These are phyloP conservation scores for Cystofilobasidium ferigula DNA, from an alignment of 768 basidiomycete species.

Conservation along the genomic window DNA sequence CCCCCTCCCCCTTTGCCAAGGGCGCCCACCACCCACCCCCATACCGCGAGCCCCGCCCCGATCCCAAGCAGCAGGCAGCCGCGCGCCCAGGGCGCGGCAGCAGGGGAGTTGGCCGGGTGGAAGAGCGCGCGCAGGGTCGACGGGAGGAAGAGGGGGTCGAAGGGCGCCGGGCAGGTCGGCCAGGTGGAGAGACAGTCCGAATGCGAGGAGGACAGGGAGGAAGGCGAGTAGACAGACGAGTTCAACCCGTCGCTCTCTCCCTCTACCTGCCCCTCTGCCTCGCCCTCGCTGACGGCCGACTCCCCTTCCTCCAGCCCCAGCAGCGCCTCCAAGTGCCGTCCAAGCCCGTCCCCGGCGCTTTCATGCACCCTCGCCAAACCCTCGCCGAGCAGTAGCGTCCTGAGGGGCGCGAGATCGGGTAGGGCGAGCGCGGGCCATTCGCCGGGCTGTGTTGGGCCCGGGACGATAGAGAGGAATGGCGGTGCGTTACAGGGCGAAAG, in stretches of 20 bases:
- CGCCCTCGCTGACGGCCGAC: neutral
- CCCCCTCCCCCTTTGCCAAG: no score
- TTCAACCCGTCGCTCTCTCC: neutral
- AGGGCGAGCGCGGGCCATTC: neutral
- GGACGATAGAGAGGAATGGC: neutral
- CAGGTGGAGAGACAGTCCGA: neutral
- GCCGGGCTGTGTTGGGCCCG: neutral
- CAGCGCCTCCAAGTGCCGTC: no score
- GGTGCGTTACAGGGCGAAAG: neutral
- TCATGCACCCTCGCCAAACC: no score
- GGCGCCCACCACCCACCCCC: neutral
- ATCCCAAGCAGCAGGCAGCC: neutral
- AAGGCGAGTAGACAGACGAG: neutral
- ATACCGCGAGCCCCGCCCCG: neutral
- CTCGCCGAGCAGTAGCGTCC: neutral
- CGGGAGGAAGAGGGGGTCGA: constrained; percentile 4
- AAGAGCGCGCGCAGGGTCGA: neutral
- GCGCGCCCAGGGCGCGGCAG: neutral
- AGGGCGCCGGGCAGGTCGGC: no score
- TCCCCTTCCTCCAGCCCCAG: no score
- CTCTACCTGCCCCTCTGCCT: neutral
- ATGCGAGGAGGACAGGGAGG: neutral
- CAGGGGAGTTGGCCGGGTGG: neutral
- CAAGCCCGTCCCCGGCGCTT: no score
- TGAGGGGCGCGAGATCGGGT: neutral